phyloP scores from a whole-genome alignment of 164 flowering plant genomes.

The Magnolia officinalis region DNA sequence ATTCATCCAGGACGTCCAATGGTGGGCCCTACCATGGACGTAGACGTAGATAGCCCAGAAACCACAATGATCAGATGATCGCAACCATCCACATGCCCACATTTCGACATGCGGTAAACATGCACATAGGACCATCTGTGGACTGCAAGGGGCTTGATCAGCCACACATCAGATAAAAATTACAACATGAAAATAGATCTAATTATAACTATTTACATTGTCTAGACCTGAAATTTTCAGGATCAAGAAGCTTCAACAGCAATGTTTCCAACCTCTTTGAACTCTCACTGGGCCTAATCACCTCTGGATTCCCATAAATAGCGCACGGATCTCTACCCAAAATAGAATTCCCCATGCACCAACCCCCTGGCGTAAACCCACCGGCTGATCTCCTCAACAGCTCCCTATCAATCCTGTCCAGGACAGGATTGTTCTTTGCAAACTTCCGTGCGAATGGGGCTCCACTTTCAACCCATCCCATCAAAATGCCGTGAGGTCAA shows the following conservation, averaged over 20 bases:
- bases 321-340: constrained; percentile 47
- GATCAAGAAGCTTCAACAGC: constrained; percentile 49
- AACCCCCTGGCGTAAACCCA: constrained; percentile 57
- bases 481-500: constrained; percentile 40
- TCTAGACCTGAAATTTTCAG: constrained; percentile 59
- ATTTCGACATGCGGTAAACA: not conserved
- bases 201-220: constrained; percentile 51
- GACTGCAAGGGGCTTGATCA: not conserved
- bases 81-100: not conserved
- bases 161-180: not conserved
- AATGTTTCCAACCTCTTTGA: constrained; percentile 66
- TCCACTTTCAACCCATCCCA: constrained; percentile 67
- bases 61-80: not conserved
- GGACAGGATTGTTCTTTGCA: constrained; percentile 49
- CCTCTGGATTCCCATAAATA: constrained; percentile 40
- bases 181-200: not conserved
- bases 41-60: not conserved
- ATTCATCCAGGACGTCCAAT: not conserved
- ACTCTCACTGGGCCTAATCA: constrained; percentile 48
- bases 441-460: constrained; percentile 68
- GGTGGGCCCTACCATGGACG: not conserved
- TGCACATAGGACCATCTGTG: not conserved
- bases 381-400: constrained; percentile 40
- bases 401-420: constrained; percentile 53
- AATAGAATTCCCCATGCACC: constrained; percentile 53